Base-by-base conservation (phyloP, 768 basidiomycete genomes). In the Naganishia friedmannii region DNA sequence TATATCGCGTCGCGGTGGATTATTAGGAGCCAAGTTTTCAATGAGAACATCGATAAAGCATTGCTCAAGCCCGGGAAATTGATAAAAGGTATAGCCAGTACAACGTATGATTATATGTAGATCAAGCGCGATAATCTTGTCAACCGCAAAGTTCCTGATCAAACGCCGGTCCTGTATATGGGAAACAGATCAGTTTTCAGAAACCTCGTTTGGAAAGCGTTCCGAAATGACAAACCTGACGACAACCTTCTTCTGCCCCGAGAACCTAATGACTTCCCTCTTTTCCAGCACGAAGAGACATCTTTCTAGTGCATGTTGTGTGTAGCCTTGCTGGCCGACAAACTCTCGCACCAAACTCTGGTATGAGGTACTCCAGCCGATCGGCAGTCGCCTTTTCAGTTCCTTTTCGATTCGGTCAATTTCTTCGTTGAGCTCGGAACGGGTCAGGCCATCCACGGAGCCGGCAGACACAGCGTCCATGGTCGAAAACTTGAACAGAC, bases 381-480 rank as follows among this genome's bases (percentile, higher is more conserved):
- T 89, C 1, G 93, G 93, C 72, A 96, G 83, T 57, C 93, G 84
- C 73, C 91, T 83, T 66, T 88, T 83, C 48, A 95, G 83, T 79
- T 95, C 93, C 76, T 89, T 88, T 78, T 95, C 93, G 74, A 99
- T 96, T 73, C 86, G 85, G 34, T 85, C 83, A 85, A 97, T 93
- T 83, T 98, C 95, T 66, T 93, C 93, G 79, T 94, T 93, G 46
- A 98, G 83, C 75, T 93, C 93, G 3, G 90, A 89, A 53, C 94
- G 87, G 17, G 92, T 91, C 70, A 98, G 83, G 0, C 96, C 96
- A 75, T 98, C 96, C 21, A 90, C 88, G 37, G 91, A 89, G 15
- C 96, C 94, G 0, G 93, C 93, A 15, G 91, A 90, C 31, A 98
- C 94, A 29, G 96, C 96, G 79, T 98, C 93, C 95, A 99, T 98